Evolutionary conservation across 257 asterid genomes (phyloP), one percentile per base, ranked within the genome.

Genomic region (Avicennia marina): DNA sequence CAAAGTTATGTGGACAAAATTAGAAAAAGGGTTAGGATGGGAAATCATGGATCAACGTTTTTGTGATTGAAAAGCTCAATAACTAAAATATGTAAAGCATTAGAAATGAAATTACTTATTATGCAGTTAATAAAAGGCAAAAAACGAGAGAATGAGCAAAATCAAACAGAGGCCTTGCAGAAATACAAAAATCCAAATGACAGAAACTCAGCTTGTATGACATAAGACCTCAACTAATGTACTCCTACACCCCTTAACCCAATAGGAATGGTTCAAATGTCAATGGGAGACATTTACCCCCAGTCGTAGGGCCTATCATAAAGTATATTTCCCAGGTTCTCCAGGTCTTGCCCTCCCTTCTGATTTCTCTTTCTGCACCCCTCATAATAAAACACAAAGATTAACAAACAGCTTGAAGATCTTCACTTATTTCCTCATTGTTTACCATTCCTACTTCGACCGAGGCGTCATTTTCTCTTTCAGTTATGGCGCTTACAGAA

Each of bases 261-360:
- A 62, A 72, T 77, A 77, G 83, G 20, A 68, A 77, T 34, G 13
- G 43, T 12, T 38, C 22, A 13, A 47, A 29, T 29, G 4, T 29
- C 34, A 29, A 4, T 29, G 63, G n/a, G n/a, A n/a, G n/a, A n/a
- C n/a, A n/a, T n/a, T n/a, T n/a, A n/a, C n/a, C n/a, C n/a, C n/a
- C n/a, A n/a, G n/a, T n/a, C n/a, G n/a, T n/a, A n/a, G n/a, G 40
- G 64, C 52, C 66, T 54, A 15, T n/a, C 50, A 29, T 34, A 72
- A n/a, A n/a, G n/a, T n/a, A n/a, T 29, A 29, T 2, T 55, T 65
- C 63, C 64, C 13, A 77, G 80, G 77, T 84, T 83, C 87, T 56
- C 42, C 67, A 48, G 66, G 76, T 66, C 69, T 68, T 42, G 56
- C 70, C 68, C 68, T 63, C 31, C 56, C 45, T 65, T 73, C 54